Percentiles rank a stretch among this genome's conserved stretches.
These are phyloP conservation scores for Drechslera avenae DNA, from an alignment of 2,329 filamentous ascomycete species.

Conservation along the genomic window DNA sequence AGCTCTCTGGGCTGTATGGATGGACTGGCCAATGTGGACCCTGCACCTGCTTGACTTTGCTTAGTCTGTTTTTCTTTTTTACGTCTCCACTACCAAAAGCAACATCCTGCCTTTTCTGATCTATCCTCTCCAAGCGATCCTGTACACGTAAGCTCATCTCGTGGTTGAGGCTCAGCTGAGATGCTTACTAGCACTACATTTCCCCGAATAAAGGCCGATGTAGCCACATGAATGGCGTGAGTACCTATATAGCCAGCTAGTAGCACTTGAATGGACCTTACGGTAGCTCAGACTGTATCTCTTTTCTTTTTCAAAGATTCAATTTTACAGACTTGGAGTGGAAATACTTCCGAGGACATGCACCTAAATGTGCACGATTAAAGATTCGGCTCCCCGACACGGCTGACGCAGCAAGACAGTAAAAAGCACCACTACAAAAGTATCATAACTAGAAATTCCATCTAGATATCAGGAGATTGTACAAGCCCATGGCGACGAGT, in stretches of 20 bases:
- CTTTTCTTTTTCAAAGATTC: no score
- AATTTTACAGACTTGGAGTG: no score
- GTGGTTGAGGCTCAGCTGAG: background rate
- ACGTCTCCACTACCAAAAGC: background rate
- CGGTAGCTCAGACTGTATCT: background rate
- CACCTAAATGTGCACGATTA: no score
- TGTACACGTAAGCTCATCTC: background rate
- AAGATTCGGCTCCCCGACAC: no score
- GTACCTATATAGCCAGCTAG: constrained; percentile 10
- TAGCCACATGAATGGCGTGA: background rate
- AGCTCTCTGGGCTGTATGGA: no score
- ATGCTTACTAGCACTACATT: background rate
- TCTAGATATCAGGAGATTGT: no score
- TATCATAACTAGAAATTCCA: no score
- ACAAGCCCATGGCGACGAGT: no score
- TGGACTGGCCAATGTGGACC: no score
- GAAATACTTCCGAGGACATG: background rate
- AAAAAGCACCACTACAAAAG: no score
- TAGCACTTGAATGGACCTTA: constrained; percentile 3
- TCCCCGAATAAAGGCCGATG: background rate
- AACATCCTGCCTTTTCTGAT: background rate
- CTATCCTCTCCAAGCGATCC: background rate
- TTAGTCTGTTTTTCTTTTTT: background rate
- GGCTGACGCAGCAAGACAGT: no score
- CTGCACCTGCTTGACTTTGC: no score